phyloP scores from a whole-genome alignment of 2,329 filamentous ascomycete species.

The Fusarium chlamydosporum region DNA sequence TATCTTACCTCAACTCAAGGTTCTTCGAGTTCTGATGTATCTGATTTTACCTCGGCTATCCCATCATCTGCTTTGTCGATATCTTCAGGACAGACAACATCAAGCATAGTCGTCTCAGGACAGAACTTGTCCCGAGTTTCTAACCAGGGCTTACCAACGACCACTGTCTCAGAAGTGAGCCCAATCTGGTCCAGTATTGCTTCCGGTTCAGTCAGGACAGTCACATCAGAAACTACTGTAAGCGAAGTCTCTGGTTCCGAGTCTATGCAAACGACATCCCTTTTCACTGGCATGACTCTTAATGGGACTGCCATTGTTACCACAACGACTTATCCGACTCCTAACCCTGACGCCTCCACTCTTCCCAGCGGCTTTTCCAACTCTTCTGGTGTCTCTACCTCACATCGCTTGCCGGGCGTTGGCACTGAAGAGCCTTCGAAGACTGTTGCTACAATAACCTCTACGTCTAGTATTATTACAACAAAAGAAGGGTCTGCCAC shows the following conservation, averaged over 20 bases:
- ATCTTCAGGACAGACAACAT: constrained; percentile 9
- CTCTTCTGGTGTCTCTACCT: background rate
- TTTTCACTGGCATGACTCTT: background rate
- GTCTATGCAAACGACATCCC: background rate
- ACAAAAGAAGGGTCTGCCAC: background rate
- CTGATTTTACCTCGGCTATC: constrained; percentile 2
- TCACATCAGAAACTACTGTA: background rate
- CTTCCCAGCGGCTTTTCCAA: background rate
- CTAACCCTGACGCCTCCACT: background rate
- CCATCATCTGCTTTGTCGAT: constrained; percentile 2
- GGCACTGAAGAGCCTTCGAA: constrained; percentile 8
- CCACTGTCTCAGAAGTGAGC: constrained; percentile 4
- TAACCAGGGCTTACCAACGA: background rate
- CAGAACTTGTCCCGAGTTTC: constrained; percentile 16
- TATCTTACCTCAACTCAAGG: background rate
- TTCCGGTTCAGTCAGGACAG: constrained; percentile 3
- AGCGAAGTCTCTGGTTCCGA: background rate
- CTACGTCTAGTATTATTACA: constrained; percentile 1
- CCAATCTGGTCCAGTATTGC: background rate
- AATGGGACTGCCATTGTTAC: constrained; percentile 13
- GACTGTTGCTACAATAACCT: constrained; percentile 1
- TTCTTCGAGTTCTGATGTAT: background rate
- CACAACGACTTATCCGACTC: constrained; percentile 23
- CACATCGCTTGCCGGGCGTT: constrained; percentile 12
- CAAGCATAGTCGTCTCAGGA: constrained; percentile 15